phyloP scores from a whole-genome alignment of 2,329 filamentous ascomycete species.

The Colletotrichum kahawae region DNA sequence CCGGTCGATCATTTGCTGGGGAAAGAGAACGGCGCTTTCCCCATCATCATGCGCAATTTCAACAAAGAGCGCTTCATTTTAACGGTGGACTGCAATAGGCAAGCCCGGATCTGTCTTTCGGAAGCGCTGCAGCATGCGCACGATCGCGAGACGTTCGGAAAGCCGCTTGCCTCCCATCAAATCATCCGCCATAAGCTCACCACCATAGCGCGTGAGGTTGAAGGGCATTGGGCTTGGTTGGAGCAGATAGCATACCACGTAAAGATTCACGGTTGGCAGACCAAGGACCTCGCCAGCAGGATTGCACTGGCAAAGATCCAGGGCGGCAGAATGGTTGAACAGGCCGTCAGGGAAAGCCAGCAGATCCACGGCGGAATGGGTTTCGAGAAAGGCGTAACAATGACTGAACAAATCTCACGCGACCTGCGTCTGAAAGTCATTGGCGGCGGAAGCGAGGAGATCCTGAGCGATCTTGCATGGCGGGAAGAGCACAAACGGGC shows the following conservation, averaged over 20 bases:
- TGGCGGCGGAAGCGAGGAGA: conserved; percentile 61
- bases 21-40: conserved; percentile 59
- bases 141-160: conserved; percentile 62
- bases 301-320: conserved; percentile 49
- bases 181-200: conserved; percentile 65
- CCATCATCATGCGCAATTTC: conserved; percentile 65
- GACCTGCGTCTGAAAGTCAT: conserved; percentile 58
- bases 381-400: conserved; percentile 52
- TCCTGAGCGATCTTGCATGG: conserved; percentile 56
- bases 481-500: conserved; percentile 43
- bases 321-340: conserved; percentile 53
- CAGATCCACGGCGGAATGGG: conserved; percentile 59
- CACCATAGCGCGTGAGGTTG: conserved; percentile 64
- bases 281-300: conserved; percentile 33
- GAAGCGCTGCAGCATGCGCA: conserved; percentile 57
- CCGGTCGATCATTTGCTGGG: conserved; percentile 59
- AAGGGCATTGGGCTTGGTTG: conserved; percentile 65
- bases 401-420: conserved; percentile 58
- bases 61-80: conserved; percentile 65
- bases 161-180: conserved; percentile 60
- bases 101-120: conserved; percentile 60
- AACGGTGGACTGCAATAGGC: conserved; percentile 59
- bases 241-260: conserved; percentile 64
- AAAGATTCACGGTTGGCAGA: conserved; percentile 34
- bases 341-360: conserved; percentile 56